Conservation (phyloP, 2,329 filamentous ascomycete species). For the Hypoxylon sp. region DNA sequence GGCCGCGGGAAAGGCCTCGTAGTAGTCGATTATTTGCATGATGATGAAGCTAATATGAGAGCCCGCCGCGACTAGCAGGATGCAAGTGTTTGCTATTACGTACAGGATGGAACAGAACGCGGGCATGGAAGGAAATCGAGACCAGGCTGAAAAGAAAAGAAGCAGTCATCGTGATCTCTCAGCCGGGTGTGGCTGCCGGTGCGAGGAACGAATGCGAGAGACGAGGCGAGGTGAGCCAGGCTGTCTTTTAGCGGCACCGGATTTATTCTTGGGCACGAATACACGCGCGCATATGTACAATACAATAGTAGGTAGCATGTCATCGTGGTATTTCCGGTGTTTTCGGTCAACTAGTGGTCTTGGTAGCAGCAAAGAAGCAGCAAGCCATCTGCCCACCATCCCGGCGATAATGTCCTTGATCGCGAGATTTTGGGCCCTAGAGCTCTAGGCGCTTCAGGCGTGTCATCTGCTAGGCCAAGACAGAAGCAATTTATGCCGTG, state of each 20-base stretch:
- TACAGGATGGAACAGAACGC: conserved; percentile 30
- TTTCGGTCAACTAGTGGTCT: not conserved
- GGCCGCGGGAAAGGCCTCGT: not conserved
- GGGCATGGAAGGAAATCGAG: conserved; percentile 6
- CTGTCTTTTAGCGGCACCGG: not conserved
- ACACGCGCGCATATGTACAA: conserved; percentile 7
- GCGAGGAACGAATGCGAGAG: too few species aligned
- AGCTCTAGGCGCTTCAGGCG: conserved; percentile 8
- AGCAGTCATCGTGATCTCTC: too few species aligned
- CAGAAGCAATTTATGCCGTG: conserved; percentile 29
- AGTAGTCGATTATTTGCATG: not conserved
- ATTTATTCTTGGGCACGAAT: conserved; percentile 3
- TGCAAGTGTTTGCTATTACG: conserved; percentile 22
- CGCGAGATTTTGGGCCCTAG: conserved; percentile 15
- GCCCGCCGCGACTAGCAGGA: not conserved
- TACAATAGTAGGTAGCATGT: not conserved
- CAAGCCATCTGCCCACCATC: not conserved
- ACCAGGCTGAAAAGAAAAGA: too few species aligned
- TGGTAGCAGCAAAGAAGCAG: not conserved
- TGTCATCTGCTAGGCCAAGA: too few species aligned
- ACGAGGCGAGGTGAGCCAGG: not conserved
- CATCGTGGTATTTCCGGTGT: conserved; percentile 6
- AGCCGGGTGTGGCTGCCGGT: too few species aligned
- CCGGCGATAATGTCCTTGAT: conserved; percentile 2
- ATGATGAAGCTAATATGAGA: too few species aligned